Percentiles rank a stretch among this genome's conserved stretches.
Conservation (phyloP, 1,139 yeast species). For the Meyerozyma smithsonii region DNA sequence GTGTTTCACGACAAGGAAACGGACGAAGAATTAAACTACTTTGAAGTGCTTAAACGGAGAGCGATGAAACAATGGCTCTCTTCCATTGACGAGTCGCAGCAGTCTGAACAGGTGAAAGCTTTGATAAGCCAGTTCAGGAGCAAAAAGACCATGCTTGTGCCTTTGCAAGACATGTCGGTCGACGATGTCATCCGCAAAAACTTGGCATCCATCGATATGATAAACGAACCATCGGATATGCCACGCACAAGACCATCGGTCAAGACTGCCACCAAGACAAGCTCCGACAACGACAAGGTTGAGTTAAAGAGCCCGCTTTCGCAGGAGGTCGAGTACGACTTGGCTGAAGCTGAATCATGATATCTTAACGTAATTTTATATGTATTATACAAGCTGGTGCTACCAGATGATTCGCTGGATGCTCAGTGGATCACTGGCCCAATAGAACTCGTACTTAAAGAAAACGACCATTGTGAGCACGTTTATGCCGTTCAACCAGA, state of each 20-base stretch:
- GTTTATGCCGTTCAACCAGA: conserved; percentile 59
- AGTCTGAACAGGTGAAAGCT: conserved; percentile 14
- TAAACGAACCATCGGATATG: conserved; percentile 9
- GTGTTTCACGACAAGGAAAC: conserved; percentile 50
- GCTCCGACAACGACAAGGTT: neutral
- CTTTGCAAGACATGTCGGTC: conserved; percentile 14
- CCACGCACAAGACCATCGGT: neutral
- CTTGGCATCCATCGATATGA: conserved; percentile 15
- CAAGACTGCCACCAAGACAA: neutral
- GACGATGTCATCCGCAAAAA: conserved; percentile 28
- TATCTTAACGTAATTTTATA: neutral
- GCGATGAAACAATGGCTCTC: conserved; percentile 30
- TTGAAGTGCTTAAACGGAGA: conserved; percentile 52
- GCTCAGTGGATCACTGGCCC: conserved; percentile 56
- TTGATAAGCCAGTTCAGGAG: conserved; percentile 22
- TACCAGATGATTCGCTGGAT: conserved; percentile 88
- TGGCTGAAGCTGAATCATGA: neutral
- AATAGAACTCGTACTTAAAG: conserved; percentile 55
- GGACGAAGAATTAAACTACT: conserved; percentile 51
- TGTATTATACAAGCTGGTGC: conserved; percentile 6
- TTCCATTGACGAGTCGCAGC: conserved; percentile 17
- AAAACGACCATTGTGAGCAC: conserved; percentile 51
- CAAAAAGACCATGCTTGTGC: conserved; percentile 11
- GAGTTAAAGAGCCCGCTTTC: conserved; percentile 8
- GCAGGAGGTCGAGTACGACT: conserved; percentile 6